Conservation (phyloP, 2,329 filamentous ascomycete genomes). For the Aspergillus ochraceoroseus region DNA sequence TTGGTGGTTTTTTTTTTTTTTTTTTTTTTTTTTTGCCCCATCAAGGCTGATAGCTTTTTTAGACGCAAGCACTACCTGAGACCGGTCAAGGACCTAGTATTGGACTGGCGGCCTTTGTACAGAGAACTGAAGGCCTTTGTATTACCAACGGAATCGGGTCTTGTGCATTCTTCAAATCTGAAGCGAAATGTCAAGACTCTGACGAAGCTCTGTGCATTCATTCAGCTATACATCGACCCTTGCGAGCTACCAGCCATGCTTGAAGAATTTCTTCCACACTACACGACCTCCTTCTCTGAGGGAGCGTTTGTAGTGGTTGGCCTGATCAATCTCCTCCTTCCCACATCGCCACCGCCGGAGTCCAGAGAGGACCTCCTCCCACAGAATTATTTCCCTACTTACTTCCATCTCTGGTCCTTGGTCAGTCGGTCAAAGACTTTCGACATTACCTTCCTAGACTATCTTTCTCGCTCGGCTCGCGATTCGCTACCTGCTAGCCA, state of each 20-base stretch:
- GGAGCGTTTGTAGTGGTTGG: slow-evolving; percentile 91
- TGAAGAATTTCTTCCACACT: slow-evolving; percentile 76
- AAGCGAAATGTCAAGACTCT: slow-evolving; percentile 68
- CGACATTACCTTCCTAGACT: slow-evolving; percentile 82
- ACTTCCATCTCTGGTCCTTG: slow-evolving; percentile 95
- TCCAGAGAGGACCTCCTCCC: slow-evolving; percentile 73
- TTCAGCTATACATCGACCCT: slow-evolving; percentile 89
- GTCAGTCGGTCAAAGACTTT: slow-evolving; percentile 83
- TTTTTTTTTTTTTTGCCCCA: too few species aligned
- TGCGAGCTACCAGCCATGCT: slow-evolving; percentile 75
- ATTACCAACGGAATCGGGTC: slow-evolving; percentile 71
- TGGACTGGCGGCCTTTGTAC: slow-evolving; percentile 93
- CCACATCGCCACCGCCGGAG: slow-evolving; percentile 67
- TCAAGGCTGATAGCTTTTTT: slow-evolving; percentile 20
- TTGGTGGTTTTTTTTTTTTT: neutral
- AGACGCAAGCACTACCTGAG: slow-evolving; percentile 95
- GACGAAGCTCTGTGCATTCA: slow-evolving; percentile 83
- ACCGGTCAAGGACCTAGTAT: slow-evolving; percentile 77
- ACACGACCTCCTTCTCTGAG: slow-evolving; percentile 87
- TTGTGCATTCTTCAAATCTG: slow-evolving; percentile 57
- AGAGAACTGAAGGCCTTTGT: slow-evolving; percentile 88
- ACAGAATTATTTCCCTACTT: slow-evolving; percentile 81
- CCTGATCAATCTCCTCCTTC: slow-evolving; percentile 78
- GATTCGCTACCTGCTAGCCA: slow-evolving; percentile 73
- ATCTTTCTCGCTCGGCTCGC: slow-evolving; percentile 78